Percentiles rank a stretch among this genome's conserved stretches.
Conservation (phyloP, 352 stramenopile genomes). For the Hyaloperonospora arabidopsidis region DNA sequence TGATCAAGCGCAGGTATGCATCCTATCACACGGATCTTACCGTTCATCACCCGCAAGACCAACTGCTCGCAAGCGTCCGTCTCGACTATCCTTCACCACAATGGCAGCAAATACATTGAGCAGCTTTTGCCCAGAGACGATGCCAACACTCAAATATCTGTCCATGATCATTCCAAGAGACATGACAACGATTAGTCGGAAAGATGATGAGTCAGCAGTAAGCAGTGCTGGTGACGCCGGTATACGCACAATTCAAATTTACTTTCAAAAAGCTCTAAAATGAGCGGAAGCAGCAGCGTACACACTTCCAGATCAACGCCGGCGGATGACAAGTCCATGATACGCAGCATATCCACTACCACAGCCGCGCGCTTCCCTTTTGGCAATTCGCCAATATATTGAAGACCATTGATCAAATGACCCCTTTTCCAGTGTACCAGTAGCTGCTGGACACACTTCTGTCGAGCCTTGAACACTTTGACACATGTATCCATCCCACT, state of each 20-base stretch:
- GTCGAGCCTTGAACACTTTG: conserved; percentile 57
- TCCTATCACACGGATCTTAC: conserved; percentile 27
- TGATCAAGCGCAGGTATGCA: not conserved
- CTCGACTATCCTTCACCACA: conserved; percentile 57
- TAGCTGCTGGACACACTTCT: conserved; percentile 68
- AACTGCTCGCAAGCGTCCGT: conserved; percentile 44
- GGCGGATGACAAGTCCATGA: conserved; percentile 52
- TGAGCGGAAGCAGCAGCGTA: conserved; percentile 64
- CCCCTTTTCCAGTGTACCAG: conserved; percentile 65
- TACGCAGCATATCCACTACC: conserved; percentile 59
- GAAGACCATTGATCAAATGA: conserved; percentile 56
- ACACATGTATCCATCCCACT: conserved; percentile 80
- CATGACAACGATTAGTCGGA: not conserved
- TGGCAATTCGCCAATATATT: conserved; percentile 56
- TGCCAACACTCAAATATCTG: conserved; percentile 50
- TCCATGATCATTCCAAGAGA: conserved; percentile 1
- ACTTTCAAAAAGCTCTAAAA: conserved; percentile 55
- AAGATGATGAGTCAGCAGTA: not conserved
- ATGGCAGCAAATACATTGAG: conserved; percentile 70
- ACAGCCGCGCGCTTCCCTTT: conserved; percentile 64
- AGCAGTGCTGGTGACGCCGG: not conserved
- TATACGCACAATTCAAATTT: conserved; percentile 57
- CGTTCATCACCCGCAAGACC: conserved; percentile 69
- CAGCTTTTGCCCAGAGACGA: conserved; percentile 54
- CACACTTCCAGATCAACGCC: conserved; percentile 69